Evolutionary conservation across 2,329 filamentous ascomycete genomes (phyloP).

Genomic region (Xylariaceae sp.): DNA sequence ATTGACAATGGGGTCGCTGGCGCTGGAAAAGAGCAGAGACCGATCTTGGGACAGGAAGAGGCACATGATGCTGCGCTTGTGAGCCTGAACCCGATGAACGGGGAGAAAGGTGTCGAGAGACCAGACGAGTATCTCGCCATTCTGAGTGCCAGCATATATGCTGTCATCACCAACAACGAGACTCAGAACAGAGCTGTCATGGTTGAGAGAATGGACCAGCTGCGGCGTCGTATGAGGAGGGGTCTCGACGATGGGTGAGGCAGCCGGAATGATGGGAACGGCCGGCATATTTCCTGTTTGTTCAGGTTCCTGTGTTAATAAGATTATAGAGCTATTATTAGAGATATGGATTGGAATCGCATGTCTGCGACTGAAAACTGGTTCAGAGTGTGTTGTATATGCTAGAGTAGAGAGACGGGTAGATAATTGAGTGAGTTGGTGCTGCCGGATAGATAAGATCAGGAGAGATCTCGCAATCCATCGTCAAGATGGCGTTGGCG

Average conservation of each 20-base stretch:
- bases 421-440: too few relatives aligned
- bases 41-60: constrained; percentile 73
- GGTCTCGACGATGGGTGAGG: constrained; percentile 28
- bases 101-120: constrained; percentile 82
- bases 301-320: constrained; percentile 3
- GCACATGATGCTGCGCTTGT: constrained; percentile 85
- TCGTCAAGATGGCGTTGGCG: too few relatives aligned
- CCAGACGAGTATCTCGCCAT: constrained; percentile 90
- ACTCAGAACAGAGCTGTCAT: constrained; percentile 74
- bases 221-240: constrained; percentile 45
- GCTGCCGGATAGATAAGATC: too few relatives aligned
- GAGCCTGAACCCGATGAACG: constrained; percentile 73
- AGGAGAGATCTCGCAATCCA: too few relatives aligned
- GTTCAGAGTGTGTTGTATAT: background rate
- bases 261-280: constrained; percentile 17
- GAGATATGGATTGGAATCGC: background rate
- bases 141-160: constrained; percentile 89
- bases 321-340: background rate
- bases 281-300: constrained; percentile 24
- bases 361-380: background rate
- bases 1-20: constrained; percentile 89
- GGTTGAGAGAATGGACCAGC: constrained; percentile 67
- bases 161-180: constrained; percentile 74
- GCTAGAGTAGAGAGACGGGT: background rate
- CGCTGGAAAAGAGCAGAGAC: constrained; percentile 80